These are phyloP conservation scores for Biancaea sappan DNA, from an alignment of 306 rosid genomes.

Conservation along the genomic window DNA sequence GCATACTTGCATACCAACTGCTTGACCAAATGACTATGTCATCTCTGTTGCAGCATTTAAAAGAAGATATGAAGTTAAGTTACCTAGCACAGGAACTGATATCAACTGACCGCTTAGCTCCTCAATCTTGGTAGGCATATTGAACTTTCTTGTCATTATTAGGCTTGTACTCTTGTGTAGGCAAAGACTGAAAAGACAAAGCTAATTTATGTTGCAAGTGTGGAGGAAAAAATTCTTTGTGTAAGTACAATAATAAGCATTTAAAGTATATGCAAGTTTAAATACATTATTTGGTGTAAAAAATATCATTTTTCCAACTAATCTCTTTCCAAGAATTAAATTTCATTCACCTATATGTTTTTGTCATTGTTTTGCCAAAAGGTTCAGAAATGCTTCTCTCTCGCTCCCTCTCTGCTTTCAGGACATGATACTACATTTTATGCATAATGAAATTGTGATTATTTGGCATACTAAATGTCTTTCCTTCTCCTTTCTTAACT, in stretches of 20 bases:
- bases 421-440: conserved; percentile 8
- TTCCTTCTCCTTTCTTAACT: not conserved
- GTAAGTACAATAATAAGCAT: not conserved
- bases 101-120: conserved; percentile 92
- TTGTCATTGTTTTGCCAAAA: conserved; percentile 3
- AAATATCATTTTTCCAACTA: not conserved
- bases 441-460: conserved; percentile 31
- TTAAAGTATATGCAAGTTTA: conserved; percentile 4
- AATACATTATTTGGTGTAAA: conserved; percentile 6
- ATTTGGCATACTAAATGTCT: not conserved
- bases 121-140: conserved; percentile 89
- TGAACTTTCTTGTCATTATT: conserved; percentile 45
- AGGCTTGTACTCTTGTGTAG: not conserved
- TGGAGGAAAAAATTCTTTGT: not conserved
- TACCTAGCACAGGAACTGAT: conserved; percentile 91
- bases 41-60: conserved; percentile 78
- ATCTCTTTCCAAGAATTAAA: not conserved
- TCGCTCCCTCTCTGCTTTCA: not conserved
- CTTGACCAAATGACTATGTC: conserved; percentile 36
- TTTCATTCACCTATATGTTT: not conserved
- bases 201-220: not conserved
- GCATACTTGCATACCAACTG: conserved; percentile 12
- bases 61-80: conserved; percentile 98
- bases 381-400: not conserved
- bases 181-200: not conserved